A percentile compares a stretch with the other conserved stretches of the same genome.
Evolutionary conservation across 768 basidiomycete species (phyloP).

Genomic region (Termitomyces sp.): DNA sequence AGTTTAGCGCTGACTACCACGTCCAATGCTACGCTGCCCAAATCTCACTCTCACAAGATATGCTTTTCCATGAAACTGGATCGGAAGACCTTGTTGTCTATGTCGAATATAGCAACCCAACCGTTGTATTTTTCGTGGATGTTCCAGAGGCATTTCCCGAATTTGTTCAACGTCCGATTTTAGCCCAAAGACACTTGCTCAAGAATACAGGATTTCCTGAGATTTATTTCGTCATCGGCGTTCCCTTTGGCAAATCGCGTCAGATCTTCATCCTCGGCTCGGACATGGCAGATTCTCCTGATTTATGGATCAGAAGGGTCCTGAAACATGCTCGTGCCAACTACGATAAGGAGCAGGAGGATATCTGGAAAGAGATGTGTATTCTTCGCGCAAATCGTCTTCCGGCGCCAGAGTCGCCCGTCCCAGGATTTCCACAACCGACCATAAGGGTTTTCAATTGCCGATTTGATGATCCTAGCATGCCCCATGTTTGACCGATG

Average conservation of each 20-base stretch:
- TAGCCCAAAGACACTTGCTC: neutral
- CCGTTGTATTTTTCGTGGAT: neutral
- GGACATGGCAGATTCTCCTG: slow-evolving; percentile 1
- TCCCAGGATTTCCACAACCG: neutral
- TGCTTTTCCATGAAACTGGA: neutral
- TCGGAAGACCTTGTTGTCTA: slow-evolving; percentile 1
- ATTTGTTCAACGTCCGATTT: neutral
- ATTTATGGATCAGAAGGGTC: neutral
- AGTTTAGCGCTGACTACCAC: neutral
- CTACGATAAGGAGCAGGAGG: neutral
- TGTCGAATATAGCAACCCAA: neutral
- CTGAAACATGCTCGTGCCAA: neutral
- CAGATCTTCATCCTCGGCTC: slow-evolving; percentile 2
- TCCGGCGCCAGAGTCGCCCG: neutral
- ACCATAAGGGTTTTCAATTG: neutral
- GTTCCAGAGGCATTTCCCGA: slow-evolving; percentile 1
- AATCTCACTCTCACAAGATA: neutral
- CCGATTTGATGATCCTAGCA: neutral
- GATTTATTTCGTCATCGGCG: neutral
- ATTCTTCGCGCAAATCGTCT: neutral
- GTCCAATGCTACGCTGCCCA: neutral
- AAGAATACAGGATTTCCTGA: neutral
- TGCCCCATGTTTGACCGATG: neutral
- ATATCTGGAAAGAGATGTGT: neutral
- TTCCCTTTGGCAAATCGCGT: slow-evolving; percentile 1